Evolutionary conservation across 2,329 filamentous ascomycete genomes (phyloP).

Genomic region (Corynespora cassiicola): DNA sequence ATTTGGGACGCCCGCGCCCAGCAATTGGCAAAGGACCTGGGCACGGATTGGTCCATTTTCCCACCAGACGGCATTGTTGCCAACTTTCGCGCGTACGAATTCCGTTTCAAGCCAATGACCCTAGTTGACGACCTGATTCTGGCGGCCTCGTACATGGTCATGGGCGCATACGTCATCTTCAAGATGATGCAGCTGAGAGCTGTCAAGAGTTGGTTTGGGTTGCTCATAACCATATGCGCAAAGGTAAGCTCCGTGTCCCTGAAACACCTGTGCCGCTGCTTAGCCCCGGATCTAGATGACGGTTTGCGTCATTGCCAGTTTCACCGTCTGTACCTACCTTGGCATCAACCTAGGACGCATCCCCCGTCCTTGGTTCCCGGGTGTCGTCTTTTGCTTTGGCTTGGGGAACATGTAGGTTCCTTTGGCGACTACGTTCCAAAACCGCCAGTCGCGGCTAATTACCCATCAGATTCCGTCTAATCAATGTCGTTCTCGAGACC

Average conservation of each 20-base stretch:
- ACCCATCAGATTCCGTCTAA: slow-evolving; percentile 68
- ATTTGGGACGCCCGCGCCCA: slow-evolving; percentile 70
- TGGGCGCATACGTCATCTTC: slow-evolving; percentile 68
- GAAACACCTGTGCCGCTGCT: slow-evolving; percentile 7
- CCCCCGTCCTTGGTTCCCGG: slow-evolving; percentile 75
- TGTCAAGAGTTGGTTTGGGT: slow-evolving; percentile 76
- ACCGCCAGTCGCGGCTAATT: slow-evolving; percentile 13
- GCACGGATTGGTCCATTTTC: slow-evolving; percentile 69
- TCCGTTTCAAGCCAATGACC: slow-evolving; percentile 78
- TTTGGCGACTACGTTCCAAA: slow-evolving; percentile 1
- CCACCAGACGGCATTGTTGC: slow-evolving; percentile 63
- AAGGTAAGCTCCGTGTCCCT: slow-evolving; percentile 54
- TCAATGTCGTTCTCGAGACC: slow-evolving; percentile 78
- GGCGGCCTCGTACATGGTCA: slow-evolving; percentile 69
- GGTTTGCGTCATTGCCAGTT: slow-evolving; percentile 78
- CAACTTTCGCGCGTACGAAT: slow-evolving; percentile 73
- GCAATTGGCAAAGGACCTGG: slow-evolving; percentile 57
- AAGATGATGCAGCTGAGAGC: slow-evolving; percentile 74
- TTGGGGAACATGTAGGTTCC: slow-evolving; percentile 71
- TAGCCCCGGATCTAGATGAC: slow-evolving; percentile 53
- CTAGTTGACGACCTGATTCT: slow-evolving; percentile 69
- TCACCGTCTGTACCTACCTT: slow-evolving; percentile 78
- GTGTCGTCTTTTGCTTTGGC: slow-evolving; percentile 78
- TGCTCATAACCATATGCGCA: slow-evolving; percentile 72
- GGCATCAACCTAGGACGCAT: slow-evolving; percentile 78